A percentile compares a stretch with the other conserved stretches of the same genome.
Evolutionary conservation across 1,284 basidiomycete species (phyloP).

Genomic region (Veloboletus limbatus): DNA sequence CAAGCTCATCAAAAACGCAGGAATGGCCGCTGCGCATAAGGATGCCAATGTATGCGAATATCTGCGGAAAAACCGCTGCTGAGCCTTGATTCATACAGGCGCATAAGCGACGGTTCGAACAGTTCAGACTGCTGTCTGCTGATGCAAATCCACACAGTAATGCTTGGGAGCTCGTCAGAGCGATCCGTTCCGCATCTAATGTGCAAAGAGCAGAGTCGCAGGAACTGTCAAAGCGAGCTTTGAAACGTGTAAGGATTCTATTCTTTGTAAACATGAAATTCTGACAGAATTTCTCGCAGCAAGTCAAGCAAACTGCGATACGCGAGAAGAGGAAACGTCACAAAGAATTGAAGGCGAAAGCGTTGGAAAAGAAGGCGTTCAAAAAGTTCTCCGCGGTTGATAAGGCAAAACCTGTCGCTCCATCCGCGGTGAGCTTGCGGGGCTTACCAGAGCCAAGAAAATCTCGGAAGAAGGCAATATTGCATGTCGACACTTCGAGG

Average conservation of each 20-base stretch:
- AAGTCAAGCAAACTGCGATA: slow-evolving; percentile 38
- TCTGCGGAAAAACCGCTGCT: slow-evolving; percentile 9
- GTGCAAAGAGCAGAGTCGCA: slow-evolving; percentile 7
- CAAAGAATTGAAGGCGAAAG: slow-evolving; percentile 35
- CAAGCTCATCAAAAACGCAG: slow-evolving; percentile 63
- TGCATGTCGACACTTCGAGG: slow-evolving; percentile 1
- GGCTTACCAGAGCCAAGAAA: slow-evolving; percentile 2
- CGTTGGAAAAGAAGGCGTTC: slow-evolving; percentile 23
- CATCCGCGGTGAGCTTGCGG: neutral
- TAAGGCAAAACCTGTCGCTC: neutral
- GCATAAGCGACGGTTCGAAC: slow-evolving; percentile 57
- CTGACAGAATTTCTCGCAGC: slow-evolving; percentile 34
- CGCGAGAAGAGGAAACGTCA: slow-evolving; percentile 40
- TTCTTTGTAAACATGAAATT: neutral
- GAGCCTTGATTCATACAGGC: slow-evolving; percentile 40
- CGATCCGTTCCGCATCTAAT: slow-evolving; percentile 21
- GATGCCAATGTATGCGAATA: slow-evolving; percentile 60
- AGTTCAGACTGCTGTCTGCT: slow-evolving; percentile 44
- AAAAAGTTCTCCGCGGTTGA: slow-evolving; percentile 1
- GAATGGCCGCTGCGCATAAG: slow-evolving; percentile 62
- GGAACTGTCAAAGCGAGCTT: slow-evolving; percentile 49
- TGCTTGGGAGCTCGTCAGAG: slow-evolving; percentile 47
- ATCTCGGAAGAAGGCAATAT: slow-evolving; percentile 18
- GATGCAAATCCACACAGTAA: slow-evolving; percentile 41
- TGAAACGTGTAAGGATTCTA: slow-evolving; percentile 47